phyloP scores from a whole-genome alignment of 2,329 filamentous ascomycete species.

The Colletotrichum limetticola region DNA sequence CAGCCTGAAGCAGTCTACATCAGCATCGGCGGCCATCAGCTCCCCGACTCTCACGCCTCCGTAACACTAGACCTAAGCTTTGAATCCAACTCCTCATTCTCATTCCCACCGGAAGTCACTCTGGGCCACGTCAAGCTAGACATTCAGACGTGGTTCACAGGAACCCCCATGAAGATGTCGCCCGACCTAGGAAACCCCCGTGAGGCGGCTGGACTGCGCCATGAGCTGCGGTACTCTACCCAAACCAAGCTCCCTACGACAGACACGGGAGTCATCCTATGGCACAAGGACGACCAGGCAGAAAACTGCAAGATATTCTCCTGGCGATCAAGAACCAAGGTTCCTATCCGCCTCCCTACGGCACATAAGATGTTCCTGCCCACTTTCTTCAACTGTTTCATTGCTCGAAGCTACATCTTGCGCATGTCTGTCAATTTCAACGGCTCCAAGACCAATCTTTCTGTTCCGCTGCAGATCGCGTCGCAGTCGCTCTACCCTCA shows the following conservation, averaged over 20 bases:
- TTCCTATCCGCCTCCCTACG: constrained; percentile 60
- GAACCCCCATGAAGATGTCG: constrained; percentile 54
- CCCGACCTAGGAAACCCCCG: constrained; percentile 62
- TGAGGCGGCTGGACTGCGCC: constrained; percentile 41
- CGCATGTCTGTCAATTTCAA: constrained; percentile 56
- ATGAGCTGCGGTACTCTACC: constrained; percentile 58
- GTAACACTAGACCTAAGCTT: constrained; percentile 59
- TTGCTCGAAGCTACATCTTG: constrained; percentile 64
- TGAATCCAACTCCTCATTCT: constrained; percentile 52
- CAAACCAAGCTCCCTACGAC: constrained; percentile 53
- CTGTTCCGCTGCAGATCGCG: constrained; percentile 63
- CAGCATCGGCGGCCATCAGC: constrained; percentile 56
- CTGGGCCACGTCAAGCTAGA: constrained; percentile 60
- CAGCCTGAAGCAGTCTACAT: constrained; percentile 62
- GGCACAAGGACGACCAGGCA: constrained; percentile 52
- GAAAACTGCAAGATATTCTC: constrained; percentile 32
- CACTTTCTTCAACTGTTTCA: constrained; percentile 68
- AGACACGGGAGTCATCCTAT: constrained; percentile 48
- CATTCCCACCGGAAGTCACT: constrained; percentile 59
- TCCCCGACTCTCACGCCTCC: constrained; percentile 53
- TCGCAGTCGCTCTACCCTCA: constrained; percentile 47
- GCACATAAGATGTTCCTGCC: constrained; percentile 63
- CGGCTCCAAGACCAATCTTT: constrained; percentile 54
- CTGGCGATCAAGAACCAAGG: constrained; percentile 42
- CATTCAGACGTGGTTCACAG: constrained; percentile 63